Percentiles rank a stretch among this genome's conserved stretches.
Evolutionary conservation across 2,329 filamentous ascomycete genomes (phyloP).

Genomic region (Fusarium subtropicale): DNA sequence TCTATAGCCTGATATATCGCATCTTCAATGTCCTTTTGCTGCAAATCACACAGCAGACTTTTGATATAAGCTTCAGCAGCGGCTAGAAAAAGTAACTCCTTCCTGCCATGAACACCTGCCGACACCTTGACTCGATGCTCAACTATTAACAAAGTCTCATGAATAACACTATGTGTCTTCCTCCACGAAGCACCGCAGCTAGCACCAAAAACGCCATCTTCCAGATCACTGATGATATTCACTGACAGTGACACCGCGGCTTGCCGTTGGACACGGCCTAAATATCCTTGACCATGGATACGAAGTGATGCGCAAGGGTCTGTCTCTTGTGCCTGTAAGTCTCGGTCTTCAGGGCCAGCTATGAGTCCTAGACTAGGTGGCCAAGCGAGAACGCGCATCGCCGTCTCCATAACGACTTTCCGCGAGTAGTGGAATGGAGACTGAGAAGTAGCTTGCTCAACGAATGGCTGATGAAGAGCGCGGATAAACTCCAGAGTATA

Average conservation of each 20-base stretch:
- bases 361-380: not conserved
- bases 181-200: not conserved
- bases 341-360: not conserved
- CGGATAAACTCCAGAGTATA: not conserved
- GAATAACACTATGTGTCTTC: not conserved
- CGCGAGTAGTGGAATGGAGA: not conserved
- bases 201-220: not conserved
- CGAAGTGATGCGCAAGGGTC: not conserved
- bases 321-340: not conserved
- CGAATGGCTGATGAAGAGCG: not conserved
- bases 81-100: not conserved
- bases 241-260: not conserved
- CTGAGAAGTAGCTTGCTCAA: not conserved
- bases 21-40: not conserved
- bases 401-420: not conserved
- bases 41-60: not conserved
- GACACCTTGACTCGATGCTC: not conserved
- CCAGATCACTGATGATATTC: not conserved
- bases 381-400: not conserved
- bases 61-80: not conserved
- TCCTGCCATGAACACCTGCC: not conserved
- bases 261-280: not conserved
- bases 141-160: not conserved
- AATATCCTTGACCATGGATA: not conserved
- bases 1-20: not conserved